Evolutionary conservation across 1,139 yeast genomes (phyloP).

Genomic region (Lodderomyces metapsilosis): DNA sequence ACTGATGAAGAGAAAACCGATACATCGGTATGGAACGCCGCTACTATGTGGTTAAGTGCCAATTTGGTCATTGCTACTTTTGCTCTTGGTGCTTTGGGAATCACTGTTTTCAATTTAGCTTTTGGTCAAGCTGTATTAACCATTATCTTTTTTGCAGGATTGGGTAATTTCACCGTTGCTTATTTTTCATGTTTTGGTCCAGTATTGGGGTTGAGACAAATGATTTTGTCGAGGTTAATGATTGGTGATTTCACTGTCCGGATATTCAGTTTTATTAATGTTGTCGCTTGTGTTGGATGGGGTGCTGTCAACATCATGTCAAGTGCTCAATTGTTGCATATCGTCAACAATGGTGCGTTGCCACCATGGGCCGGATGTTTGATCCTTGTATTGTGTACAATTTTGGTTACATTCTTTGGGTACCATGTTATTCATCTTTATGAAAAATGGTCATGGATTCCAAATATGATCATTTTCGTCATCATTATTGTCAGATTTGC

Average conservation of each 20-base stretch:
- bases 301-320: slow-evolving; percentile 91
- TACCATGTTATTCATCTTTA: slow-evolving; percentile 77
- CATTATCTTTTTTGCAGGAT: slow-evolving; percentile 67
- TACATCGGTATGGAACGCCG: slow-evolving; percentile 62
- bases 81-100: slow-evolving; percentile 79
- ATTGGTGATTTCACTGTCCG: slow-evolving; percentile 76
- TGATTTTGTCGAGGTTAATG: slow-evolving; percentile 76
- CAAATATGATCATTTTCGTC: slow-evolving; percentile 68
- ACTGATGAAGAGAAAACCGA: slow-evolving; percentile 69
- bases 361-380: slow-evolving; percentile 94
- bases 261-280: slow-evolving; percentile 73
- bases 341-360: slow-evolving; percentile 65
- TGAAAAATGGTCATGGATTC: slow-evolving; percentile 89
- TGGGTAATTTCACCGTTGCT: slow-evolving; percentile 81
- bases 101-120: slow-evolving; percentile 50
- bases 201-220: slow-evolving; percentile 82
- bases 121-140: slow-evolving; percentile 66
- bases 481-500: slow-evolving; percentile 77
- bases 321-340: slow-evolving; percentile 79
- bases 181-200: slow-evolving; percentile 84
- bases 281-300: slow-evolving; percentile 93
- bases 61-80: slow-evolving; percentile 85
- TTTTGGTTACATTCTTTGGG: slow-evolving; percentile 81
- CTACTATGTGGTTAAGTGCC: slow-evolving; percentile 92
- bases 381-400: slow-evolving; percentile 65